Evolutionary conservation across 2,329 filamentous ascomycete genomes (phyloP).

Genomic region (Aquanectria penicillioides): DNA sequence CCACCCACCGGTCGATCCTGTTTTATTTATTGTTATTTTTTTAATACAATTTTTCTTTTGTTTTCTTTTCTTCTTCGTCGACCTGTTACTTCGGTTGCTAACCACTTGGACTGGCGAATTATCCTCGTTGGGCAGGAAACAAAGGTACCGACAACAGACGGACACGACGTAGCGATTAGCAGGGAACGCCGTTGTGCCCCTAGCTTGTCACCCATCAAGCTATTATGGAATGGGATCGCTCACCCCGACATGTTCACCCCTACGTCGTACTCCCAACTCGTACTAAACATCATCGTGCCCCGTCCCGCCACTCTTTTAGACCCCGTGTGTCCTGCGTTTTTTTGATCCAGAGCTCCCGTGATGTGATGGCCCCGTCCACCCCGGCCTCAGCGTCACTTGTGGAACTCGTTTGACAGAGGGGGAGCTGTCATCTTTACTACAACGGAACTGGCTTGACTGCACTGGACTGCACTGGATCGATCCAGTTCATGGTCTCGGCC

Average conservation of each 20-base stretch:
- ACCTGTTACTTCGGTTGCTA: too few species aligned
- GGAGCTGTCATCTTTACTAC: background rate
- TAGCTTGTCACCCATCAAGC: conserved; percentile 22
- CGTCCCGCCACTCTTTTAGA: conserved; percentile 4
- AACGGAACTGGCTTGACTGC: too few species aligned
- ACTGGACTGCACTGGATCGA: too few species aligned
- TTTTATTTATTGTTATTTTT: conserved; percentile 18
- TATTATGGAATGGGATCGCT: conserved; percentile 37
- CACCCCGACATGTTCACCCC: conserved; percentile 32
- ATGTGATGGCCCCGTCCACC: background rate
- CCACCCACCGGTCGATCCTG: conserved; percentile 5
- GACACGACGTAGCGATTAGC: conserved; percentile 18
- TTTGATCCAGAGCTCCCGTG: background rate
- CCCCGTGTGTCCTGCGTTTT: background rate
- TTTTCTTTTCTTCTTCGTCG: background rate
- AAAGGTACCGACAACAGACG: conserved; percentile 14
- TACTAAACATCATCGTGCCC: background rate
- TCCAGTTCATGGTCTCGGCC: conserved; percentile 17
- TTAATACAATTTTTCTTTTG: conserved; percentile 4
- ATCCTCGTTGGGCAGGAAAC: conserved; percentile 2
- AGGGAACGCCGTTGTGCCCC: conserved; percentile 22
- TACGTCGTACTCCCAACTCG: conserved; percentile 20
- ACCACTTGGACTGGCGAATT: conserved; percentile 11
- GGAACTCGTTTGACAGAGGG: background rate
- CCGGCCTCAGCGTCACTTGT: conserved; percentile 3